Evolutionary conservation across 805 yeast species (phyloP), one percentile per base, ranked within the genome.

Genomic region (Kluyveromyces dobzhanskii): DNA sequence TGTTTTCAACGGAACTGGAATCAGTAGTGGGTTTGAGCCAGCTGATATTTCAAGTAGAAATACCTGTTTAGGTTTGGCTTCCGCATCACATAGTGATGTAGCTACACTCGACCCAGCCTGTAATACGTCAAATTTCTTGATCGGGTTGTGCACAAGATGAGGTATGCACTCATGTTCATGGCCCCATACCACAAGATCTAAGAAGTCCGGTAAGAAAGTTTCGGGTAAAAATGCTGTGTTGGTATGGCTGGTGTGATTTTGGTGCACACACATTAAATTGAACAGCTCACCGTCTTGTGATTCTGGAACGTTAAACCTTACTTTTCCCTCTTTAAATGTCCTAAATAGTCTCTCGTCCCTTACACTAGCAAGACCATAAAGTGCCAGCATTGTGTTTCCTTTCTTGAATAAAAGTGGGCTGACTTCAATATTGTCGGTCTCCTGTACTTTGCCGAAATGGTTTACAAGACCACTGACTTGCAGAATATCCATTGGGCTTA

Each of bases 61-160:
- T 0, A 79, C 88, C 54, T 77, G 71, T 55, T 92, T 92, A 25
- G 71, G 75, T 12, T 75, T 69, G 0, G 85, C 73, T 55, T 92
- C 98, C 9, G 90, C 94, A 38, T 83, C 92, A 43, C 84, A 75
- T 17, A 92, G 65, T 2, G 95, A 80, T 0, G 98, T 92, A 0
- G 95, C 97, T 13, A 92, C 83, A 0, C 95, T 83, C 1, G 95
- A 85, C 1, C 98, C 98, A 0, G 95, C 92, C 56, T 87, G 96
- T 28, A 92, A 67, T 0, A 87, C 86, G 40, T 76, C 76, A 53
- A 90, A 86, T 1, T 80, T 81, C 43, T 71, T 73, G 4, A 51
- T 43, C 2, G 64, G 52, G 50, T 81, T 80, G 32, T 66, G 66
- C 1, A 67, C 71, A 0, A 94, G 76, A 42, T 74, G 75, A 1